Evolutionary conservation across 257 asterid genomes (phyloP).

Genomic region (Henckelia pumila): DNA sequence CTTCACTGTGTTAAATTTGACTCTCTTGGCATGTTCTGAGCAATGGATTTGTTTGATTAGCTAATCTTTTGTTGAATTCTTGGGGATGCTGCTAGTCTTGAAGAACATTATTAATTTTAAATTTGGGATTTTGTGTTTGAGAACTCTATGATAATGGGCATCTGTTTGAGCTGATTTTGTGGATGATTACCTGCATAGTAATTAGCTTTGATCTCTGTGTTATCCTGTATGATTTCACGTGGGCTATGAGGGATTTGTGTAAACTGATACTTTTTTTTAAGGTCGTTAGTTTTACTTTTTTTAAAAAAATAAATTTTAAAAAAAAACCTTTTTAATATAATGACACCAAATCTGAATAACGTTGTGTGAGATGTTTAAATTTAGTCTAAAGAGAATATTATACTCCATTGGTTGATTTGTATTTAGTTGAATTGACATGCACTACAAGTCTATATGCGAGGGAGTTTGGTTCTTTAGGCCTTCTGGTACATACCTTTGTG

Average conservation of each 20-base stretch:
- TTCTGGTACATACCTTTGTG: background rate
- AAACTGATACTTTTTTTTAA: background rate
- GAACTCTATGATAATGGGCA: background rate
- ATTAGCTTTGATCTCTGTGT: background rate
- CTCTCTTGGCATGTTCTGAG: background rate
- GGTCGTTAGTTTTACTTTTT: background rate
- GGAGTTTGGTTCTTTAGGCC: background rate
- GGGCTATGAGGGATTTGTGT: too few relatives aligned
- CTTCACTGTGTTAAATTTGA: too few relatives aligned
- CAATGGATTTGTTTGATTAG: slow-evolving; percentile 17
- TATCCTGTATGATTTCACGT: background rate
- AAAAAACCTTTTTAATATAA: too few relatives aligned
- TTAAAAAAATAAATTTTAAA: too few relatives aligned
- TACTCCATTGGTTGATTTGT: background rate
- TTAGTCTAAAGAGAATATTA: too few relatives aligned
- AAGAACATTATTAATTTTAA: background rate
- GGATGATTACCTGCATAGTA: slow-evolving; percentile 15
- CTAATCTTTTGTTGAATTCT: background rate
- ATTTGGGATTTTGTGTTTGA: slow-evolving; percentile 4
- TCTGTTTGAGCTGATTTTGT: background rate
- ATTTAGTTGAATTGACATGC: background rate
- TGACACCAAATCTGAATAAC: too few relatives aligned
- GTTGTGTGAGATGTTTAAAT: too few relatives aligned
- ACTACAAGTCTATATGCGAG: background rate
- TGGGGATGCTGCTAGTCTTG: background rate